Evolutionary conservation across 2,329 filamentous ascomycete genomes (phyloP).

Genomic region (Diaporthe batatas): DNA sequence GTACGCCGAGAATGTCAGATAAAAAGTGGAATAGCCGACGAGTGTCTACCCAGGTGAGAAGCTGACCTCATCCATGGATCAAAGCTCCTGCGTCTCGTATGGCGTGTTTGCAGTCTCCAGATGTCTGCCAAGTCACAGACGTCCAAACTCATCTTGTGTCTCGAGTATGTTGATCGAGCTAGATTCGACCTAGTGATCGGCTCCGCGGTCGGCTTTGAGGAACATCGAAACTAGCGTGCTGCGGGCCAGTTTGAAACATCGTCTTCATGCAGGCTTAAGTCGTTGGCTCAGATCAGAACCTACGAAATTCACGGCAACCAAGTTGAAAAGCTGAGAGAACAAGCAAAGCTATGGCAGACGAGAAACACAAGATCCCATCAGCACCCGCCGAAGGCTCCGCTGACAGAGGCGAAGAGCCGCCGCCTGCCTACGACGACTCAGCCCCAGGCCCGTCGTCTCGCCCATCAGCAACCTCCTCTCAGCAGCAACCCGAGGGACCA

Average conservation of each 20-base stretch:
- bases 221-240: background rate
- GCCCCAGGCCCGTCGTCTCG: conserved; percentile 23
- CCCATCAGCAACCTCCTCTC: background rate
- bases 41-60: no score
- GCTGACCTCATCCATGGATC: conserved; percentile 17
- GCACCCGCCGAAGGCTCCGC: background rate
- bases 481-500: conserved; percentile 8
- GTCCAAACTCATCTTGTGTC: no score
- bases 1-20: conserved; percentile 1
- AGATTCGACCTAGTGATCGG: background rate
- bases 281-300: background rate
- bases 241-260: background rate
- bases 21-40: background rate
- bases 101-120: background rate
- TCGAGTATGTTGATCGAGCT: no score
- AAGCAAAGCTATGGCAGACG: background rate
- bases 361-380: background rate
- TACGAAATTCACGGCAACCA: no score
- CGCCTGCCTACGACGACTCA: conserved; percentile 4
- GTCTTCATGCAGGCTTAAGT: no score
- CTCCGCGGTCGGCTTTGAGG: background rate
- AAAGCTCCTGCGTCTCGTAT: background rate
- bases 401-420: background rate
- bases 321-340: no score
- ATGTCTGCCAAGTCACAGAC: background rate